Conservation (phyloP, 768 basidiomycete genomes). For the Lentinus brumalis region DNA sequence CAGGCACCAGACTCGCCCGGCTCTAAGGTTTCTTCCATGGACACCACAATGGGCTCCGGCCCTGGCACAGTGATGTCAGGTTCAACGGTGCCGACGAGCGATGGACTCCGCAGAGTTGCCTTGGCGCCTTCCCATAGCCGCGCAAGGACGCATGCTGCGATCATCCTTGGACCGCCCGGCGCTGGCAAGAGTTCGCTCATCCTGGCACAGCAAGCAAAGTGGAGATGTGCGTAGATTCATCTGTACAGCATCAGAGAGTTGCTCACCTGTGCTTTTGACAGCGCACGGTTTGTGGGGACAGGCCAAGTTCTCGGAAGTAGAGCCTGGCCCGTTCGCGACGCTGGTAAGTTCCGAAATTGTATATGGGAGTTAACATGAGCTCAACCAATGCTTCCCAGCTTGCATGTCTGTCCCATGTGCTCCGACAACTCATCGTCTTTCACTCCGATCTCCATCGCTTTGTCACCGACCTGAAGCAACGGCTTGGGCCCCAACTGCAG, state of each 20-base stretch:
- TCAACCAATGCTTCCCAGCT: constrained; percentile 40
- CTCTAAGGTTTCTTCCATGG: constrained; percentile 22
- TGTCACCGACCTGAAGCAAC: constrained; percentile 56
- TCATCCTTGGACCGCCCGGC: constrained; percentile 66
- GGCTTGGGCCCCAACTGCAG: constrained; percentile 68
- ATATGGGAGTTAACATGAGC: too few relatives aligned
- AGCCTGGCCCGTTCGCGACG: constrained; percentile 70
- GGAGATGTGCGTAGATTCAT: constrained; percentile 51
- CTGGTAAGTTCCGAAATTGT: constrained; percentile 41
- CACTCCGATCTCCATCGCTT: constrained; percentile 71
- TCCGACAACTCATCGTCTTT: constrained; percentile 75
- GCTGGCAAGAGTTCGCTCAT: constrained; percentile 80
- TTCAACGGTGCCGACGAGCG: constrained; percentile 39
- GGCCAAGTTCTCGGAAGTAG: constrained; percentile 67
- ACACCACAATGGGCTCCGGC: constrained; percentile 19
- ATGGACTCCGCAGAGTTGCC: constrained; percentile 47
- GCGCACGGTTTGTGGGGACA: constrained; percentile 75
- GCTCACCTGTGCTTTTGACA: constrained; percentile 7
- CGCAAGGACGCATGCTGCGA: constrained; percentile 57
- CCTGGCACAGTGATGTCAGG: constrained; percentile 30
- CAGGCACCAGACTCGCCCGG: constrained; percentile 20
- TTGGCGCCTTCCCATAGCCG: constrained; percentile 43
- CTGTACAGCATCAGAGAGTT: neutral
- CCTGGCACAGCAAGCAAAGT: constrained; percentile 69
- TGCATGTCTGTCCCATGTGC: constrained; percentile 67